Evolutionary conservation across 2,329 filamentous ascomycete genomes (phyloP).

Genomic region (Talaromyces islandicus): DNA sequence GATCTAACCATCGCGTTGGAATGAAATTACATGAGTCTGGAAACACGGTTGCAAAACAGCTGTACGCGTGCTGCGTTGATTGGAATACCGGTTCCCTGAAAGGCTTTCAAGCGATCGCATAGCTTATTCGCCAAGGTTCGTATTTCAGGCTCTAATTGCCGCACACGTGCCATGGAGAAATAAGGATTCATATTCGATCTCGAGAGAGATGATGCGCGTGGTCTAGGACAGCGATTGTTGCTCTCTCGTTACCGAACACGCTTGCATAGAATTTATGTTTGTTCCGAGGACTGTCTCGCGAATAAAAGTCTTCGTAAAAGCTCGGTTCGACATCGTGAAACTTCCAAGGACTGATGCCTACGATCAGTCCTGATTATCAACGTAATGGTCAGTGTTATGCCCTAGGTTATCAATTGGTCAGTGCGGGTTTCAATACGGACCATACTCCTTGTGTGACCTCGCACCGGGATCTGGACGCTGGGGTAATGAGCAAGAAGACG

Average conservation of each 20-base stretch:
- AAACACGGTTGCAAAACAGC: constrained; percentile 33
- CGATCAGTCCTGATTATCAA: constrained; percentile 23
- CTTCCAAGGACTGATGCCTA: constrained; percentile 27
- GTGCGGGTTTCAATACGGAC: constrained; percentile 16
- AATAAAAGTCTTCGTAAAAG: constrained; percentile 25
- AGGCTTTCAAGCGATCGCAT: constrained; percentile 17
- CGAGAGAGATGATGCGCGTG: constrained; percentile 24
- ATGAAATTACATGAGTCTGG: constrained; percentile 15
- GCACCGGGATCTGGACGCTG: too few relatives aligned
- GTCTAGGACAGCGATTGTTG: constrained; percentile 27
- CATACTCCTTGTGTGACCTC: constrained; percentile 24
- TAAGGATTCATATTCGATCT: constrained; percentile 30
- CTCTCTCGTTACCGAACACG: constrained; percentile 22
- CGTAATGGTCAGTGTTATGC: too few relatives aligned
- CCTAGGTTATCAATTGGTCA: not conserved
- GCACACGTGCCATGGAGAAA: constrained; percentile 27
- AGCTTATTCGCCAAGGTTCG: constrained; percentile 20
- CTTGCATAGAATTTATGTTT: constrained; percentile 23
- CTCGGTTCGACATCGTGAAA: constrained; percentile 26
- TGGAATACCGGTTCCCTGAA: constrained; percentile 12
- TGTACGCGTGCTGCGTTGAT: constrained; percentile 27
- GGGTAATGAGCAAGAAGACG: too few relatives aligned
- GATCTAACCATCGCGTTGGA: constrained; percentile 17
- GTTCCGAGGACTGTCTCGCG: constrained; percentile 23
- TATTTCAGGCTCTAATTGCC: constrained; percentile 18